phyloP scores from a whole-genome alignment of 1,284 basidiomycete genomes.

The Trametes polyzona region DNA sequence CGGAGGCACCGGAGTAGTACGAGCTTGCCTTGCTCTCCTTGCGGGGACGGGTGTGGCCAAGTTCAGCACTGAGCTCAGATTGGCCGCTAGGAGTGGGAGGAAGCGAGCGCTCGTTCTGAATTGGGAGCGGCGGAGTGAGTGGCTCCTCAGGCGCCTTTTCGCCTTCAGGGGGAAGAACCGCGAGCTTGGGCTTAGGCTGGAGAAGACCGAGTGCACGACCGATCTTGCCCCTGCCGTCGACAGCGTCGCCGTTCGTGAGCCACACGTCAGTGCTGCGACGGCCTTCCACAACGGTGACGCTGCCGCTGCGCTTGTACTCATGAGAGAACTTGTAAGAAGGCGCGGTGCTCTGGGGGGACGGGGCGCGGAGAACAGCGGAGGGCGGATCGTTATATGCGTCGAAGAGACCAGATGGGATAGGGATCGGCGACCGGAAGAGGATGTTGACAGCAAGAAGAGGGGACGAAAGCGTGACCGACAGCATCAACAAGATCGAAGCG shows the following conservation, averaged over 20 bases:
- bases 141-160: slow-evolving; percentile 41
- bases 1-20: slow-evolving; percentile 52
- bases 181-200: slow-evolving; percentile 62
- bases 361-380: slow-evolving; percentile 44
- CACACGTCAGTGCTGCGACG: slow-evolving; percentile 73
- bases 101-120: slow-evolving; percentile 39
- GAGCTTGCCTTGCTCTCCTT: slow-evolving; percentile 59
- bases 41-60: slow-evolving; percentile 48
- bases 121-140: slow-evolving; percentile 41
- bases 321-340: slow-evolving; percentile 47
- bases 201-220: slow-evolving; percentile 63
- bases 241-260: slow-evolving; percentile 67
- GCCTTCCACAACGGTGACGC: slow-evolving; percentile 67
- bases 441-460: slow-evolving; percentile 66
- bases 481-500: slow-evolving; percentile 52
- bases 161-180: slow-evolving; percentile 60
- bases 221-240: slow-evolving; percentile 62
- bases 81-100: slow-evolving; percentile 53
- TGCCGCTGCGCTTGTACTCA: slow-evolving; percentile 65
- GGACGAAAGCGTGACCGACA: slow-evolving; percentile 67
- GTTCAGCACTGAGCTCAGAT: slow-evolving; percentile 56
- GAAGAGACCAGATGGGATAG: slow-evolving; percentile 66
- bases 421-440: slow-evolving; percentile 60
- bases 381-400: slow-evolving; percentile 51
- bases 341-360: slow-evolving; percentile 44